A percentile compares a stretch with the other conserved stretches of the same genome.
Evolutionary conservation across 1,284 basidiomycete species (phyloP).

Genomic region (Ceratobasidium sp.): DNA sequence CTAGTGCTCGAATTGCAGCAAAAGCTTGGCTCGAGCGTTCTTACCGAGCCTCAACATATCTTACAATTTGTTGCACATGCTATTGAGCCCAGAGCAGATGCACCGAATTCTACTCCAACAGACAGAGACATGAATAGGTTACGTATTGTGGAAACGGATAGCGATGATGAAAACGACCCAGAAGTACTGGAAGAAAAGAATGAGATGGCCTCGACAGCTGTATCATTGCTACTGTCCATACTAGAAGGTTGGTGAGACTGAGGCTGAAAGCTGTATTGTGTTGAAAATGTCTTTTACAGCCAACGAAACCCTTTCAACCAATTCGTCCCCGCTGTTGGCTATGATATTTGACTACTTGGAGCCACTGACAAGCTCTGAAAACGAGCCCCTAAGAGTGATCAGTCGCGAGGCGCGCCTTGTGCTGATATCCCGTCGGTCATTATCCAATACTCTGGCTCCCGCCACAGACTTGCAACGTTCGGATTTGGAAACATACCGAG

Average conservation of each 20-base stretch:
- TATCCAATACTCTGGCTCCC: constrained; percentile 54
- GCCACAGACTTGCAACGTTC: constrained; percentile 51
- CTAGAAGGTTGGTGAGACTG: constrained; percentile 71
- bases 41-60: constrained; percentile 74
- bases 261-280: not conserved
- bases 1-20: constrained; percentile 81
- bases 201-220: constrained; percentile 75
- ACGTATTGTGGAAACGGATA: constrained; percentile 56
- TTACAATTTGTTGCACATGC: constrained; percentile 81
- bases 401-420: constrained; percentile 82
- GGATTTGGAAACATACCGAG: constrained; percentile 76
- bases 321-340: constrained; percentile 67
- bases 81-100: constrained; percentile 48
- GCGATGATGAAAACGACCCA: constrained; percentile 63
- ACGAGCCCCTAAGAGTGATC: constrained; percentile 61
- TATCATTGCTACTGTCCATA: constrained; percentile 79
- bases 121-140: constrained; percentile 43
- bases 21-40: constrained; percentile 68
- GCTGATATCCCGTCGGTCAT: constrained; percentile 76
- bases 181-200: constrained; percentile 55
- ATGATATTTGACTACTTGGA: constrained; percentile 76
- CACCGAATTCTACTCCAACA: constrained; percentile 40
- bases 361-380: constrained; percentile 55
- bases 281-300: constrained; percentile 53
- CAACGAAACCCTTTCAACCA: constrained; percentile 71